Conservation (phyloP, 345 rosid genomes). For the Diplotaxis tenuifolia region DNA sequence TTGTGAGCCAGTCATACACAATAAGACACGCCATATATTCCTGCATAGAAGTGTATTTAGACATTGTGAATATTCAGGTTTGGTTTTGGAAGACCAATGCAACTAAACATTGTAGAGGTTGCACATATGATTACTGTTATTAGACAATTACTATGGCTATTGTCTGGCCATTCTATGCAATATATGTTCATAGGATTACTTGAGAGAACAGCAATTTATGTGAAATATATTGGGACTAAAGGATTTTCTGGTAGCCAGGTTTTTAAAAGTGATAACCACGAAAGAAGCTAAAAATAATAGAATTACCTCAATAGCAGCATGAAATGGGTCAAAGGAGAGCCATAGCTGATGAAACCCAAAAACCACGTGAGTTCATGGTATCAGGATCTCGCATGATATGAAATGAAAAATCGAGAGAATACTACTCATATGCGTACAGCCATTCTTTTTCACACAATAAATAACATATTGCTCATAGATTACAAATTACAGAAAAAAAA, state of each 20-base stretch:
- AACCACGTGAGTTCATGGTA: constrained; percentile 85
- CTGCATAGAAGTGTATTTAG: background rate
- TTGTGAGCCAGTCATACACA: background rate
- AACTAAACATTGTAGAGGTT: background rate
- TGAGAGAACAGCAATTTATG: constrained; percentile 58
- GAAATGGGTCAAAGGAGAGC: constrained; percentile 86
- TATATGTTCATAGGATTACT: constrained; percentile 21
- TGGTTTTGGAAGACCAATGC: background rate
- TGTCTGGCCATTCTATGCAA: constrained; percentile 94
- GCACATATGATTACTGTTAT: constrained; percentile 28
- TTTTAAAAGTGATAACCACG: background rate
- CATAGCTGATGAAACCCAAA: constrained; percentile 95
- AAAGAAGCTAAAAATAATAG: background rate
- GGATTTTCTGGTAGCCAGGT: background rate
- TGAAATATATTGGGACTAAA: background rate
- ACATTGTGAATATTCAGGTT: background rate
- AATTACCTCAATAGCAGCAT: constrained; percentile 91
- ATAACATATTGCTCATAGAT: background rate
- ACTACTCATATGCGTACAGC: background rate
- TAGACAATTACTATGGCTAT: constrained; percentile 80
- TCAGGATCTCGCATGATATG: constrained; percentile 98
- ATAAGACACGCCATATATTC: background rate
- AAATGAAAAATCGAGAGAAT: constrained; percentile 10
- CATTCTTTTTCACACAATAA: background rate
- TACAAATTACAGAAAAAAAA: background rate